Percentiles rank a stretch among this genome's conserved stretches.
These are phyloP conservation scores for Rhizophagus sp. DNA, from an alignment of 192 early-diverging fungal species.

Conservation along the genomic window DNA sequence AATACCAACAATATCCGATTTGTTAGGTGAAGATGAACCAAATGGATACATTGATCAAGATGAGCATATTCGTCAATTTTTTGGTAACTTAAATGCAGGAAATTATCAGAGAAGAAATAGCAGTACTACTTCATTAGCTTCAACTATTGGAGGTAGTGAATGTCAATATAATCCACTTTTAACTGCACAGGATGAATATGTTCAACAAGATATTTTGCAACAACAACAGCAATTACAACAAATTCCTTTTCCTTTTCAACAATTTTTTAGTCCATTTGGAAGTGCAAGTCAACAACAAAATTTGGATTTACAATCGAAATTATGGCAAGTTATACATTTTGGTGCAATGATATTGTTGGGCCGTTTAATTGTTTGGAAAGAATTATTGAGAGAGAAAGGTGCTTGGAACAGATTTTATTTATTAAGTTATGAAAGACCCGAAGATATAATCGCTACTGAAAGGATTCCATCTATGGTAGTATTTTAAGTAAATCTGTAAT, in stretches of 20 bases:
- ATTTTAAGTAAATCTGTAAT: neutral
- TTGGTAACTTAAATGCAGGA: slow-evolving; percentile 1
- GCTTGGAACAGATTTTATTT: slow-evolving; percentile 8
- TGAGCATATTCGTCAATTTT: slow-evolving; percentile 7
- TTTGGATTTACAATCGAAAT: slow-evolving; percentile 39
- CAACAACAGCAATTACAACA: slow-evolving; percentile 19
- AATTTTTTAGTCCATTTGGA: neutral
- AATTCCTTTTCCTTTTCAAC: neutral
- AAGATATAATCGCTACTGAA: neutral
- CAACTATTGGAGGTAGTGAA: slow-evolving; percentile 6
- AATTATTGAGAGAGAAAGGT: slow-evolving; percentile 34
- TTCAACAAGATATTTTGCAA: neutral
- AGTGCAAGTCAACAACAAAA: slow-evolving; percentile 19
- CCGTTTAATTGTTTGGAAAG: slow-evolving; percentile 38
- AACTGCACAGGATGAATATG: neutral
- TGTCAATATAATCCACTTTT: neutral
- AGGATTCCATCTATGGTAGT: neutral
- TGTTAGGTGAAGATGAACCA: neutral
- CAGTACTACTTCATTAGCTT: slow-evolving; percentile 19
- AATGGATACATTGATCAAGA: neutral
- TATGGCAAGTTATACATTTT: slow-evolving; percentile 58
- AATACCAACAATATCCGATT: neutral
- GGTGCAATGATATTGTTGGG: slow-evolving; percentile 45
- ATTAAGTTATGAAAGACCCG: neutral
- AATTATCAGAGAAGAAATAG: slow-evolving; percentile 12